phyloP scores from a whole-genome alignment of 208 protist genomes.

The Trypanosoma rangeli region DNA sequence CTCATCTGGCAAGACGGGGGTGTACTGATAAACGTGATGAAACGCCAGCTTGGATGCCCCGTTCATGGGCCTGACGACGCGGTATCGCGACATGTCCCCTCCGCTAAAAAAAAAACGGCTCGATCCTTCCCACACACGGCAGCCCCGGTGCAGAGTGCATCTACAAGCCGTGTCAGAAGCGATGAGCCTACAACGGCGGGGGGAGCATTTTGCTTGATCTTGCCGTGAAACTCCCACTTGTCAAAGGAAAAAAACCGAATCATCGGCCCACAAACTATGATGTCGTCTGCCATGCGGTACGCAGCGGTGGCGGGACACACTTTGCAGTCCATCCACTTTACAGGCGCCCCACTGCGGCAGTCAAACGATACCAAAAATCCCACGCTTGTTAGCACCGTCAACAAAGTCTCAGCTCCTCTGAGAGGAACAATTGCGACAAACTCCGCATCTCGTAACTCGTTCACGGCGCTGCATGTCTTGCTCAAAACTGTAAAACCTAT shows the following conservation, averaged over 20 bases:
- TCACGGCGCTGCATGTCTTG: conserved; percentile 55
- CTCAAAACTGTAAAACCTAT: conserved; percentile 47
- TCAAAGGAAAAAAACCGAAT: conserved; percentile 59
- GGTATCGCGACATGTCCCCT: conserved; percentile 33
- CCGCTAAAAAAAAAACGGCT: conserved; percentile 31
- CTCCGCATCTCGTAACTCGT: conserved; percentile 51
- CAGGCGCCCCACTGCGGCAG: conserved; percentile 45
- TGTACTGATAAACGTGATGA: conserved; percentile 28
- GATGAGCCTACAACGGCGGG: conserved; percentile 12
- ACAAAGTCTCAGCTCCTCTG: conserved; percentile 16
- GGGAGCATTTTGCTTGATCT: conserved; percentile 36
- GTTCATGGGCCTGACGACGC: neutral
- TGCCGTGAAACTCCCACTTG: conserved; percentile 80
- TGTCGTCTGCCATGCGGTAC: conserved; percentile 27
- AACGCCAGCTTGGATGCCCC: conserved; percentile 20
- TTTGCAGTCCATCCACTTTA: conserved; percentile 91
- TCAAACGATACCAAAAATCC: conserved; percentile 76
- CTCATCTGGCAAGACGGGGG: conserved; percentile 25
- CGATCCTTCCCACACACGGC: conserved; percentile 10
- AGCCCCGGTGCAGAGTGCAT: conserved; percentile 27
- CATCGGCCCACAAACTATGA: conserved; percentile 61
- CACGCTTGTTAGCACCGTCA: conserved; percentile 46
- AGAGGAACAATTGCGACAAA: conserved; percentile 48
- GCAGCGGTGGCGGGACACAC: conserved; percentile 46
- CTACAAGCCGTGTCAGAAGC: conserved; percentile 19